A percentile compares a stretch with the other conserved stretches of the same genome.
Conservation (phyloP, 805 yeast species). For the Cyberlindnera meyerae region DNA sequence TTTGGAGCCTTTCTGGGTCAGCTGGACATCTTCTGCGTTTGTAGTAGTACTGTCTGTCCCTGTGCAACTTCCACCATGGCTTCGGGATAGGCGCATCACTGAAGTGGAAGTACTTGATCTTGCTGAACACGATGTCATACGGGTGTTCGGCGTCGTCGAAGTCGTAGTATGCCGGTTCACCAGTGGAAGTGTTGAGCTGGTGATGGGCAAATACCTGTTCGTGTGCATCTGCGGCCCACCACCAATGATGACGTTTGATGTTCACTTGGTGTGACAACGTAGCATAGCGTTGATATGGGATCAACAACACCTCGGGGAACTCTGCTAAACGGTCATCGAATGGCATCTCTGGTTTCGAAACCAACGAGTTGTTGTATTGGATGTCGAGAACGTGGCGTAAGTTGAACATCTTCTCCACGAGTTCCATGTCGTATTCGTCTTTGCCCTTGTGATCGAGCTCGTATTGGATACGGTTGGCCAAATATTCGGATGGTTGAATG, state of each 20-base stretch:
- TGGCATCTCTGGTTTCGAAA: slow-evolving; percentile 1
- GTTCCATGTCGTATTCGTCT: slow-evolving; percentile 53
- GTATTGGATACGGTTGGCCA: slow-evolving; percentile 20
- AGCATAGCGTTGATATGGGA: slow-evolving; percentile 51
- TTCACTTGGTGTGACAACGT: slow-evolving; percentile 47
- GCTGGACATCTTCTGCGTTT: slow-evolving; percentile 16
- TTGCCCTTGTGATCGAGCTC: slow-evolving; percentile 24
- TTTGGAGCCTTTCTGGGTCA: slow-evolving; percentile 7
- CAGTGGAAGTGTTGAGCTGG: slow-evolving; percentile 6
- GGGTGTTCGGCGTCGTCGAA: slow-evolving; percentile 11
- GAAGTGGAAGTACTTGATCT: slow-evolving; percentile 50
- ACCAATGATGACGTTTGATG: slow-evolving; percentile 31
- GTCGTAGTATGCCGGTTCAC: slow-evolving; percentile 18
- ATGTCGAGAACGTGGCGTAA: slow-evolving; percentile 16
- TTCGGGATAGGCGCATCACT: slow-evolving; percentile 64
- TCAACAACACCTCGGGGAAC: slow-evolving; percentile 28
- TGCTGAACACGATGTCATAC: slow-evolving; percentile 20
- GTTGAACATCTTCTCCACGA: slow-evolving; percentile 34
- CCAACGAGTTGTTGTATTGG: slow-evolving; percentile 5
- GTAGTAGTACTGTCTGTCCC: slow-evolving; percentile 11
- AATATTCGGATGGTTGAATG: slow-evolving; percentile 40
- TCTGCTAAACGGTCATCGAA: slow-evolving; percentile 12
- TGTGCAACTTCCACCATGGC: slow-evolving; percentile 45
- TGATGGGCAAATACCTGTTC: slow-evolving; percentile 33
- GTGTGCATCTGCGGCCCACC: slow-evolving; percentile 40